Evolutionary conservation across 2,329 filamentous ascomycete species (phyloP), one percentile per base, ranked within the genome.

Genomic region (Xylariaceae sp.): DNA sequence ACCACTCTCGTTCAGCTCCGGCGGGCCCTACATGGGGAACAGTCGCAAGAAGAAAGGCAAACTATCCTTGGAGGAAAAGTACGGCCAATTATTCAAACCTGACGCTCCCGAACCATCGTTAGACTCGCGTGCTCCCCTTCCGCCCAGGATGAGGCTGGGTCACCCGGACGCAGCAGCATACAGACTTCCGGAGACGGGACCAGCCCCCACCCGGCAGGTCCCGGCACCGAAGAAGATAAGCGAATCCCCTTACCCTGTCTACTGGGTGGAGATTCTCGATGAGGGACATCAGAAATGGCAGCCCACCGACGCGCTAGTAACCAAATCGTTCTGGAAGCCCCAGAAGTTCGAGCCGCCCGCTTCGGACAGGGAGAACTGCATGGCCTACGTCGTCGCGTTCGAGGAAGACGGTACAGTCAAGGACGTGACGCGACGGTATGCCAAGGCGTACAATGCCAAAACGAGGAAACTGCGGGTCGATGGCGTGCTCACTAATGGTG

Each of bases 251-350:
- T 86, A 83, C 53, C 92, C 92, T 0, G 73, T 97, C 3, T 97
- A 88, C 58, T 98, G 92, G 92, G 83, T 96, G 1, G 92, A 98
- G 64, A 82, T 87, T 3, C 85, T 95, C 48, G 89, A 96, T 47
- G 70, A 80, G 37, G 84, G 85, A 0, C 78, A 88, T 48, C 86
- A 96, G 57, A 94, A 88, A 67, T 98, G 92, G 92, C 77, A 95
- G 39, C 76, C 88, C 0, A 78, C 92, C 26, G 92, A 98, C 57
- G 80, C 89, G 0, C 63, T 96, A 0, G 88, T 92, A 2, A 94
- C 89, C 0, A 73, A 77, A 39, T 84, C 48, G 0, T 78, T 94
- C 38, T 86, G 81, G 57, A 88, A 85, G 44, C 78, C 87, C 0
- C 74, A 72, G 19, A 80, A 76, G 32, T 69, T 98, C 18, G 92